phyloP scores from a whole-genome alignment of 1,284 basidiomycete genomes.

The Exobasidium cylindrosporum region DNA sequence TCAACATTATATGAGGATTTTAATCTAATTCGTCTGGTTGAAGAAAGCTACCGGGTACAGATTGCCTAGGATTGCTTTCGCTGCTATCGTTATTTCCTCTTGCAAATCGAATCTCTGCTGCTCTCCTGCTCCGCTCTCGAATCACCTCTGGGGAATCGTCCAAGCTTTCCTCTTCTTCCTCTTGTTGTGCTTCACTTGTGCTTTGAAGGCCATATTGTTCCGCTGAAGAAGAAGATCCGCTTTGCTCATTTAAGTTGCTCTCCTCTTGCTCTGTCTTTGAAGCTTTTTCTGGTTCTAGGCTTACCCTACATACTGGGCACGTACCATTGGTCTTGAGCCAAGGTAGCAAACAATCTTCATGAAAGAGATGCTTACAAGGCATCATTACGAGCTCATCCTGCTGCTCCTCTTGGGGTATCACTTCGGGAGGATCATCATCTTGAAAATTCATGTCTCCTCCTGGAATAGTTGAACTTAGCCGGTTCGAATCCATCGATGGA shows the following conservation, averaged over 20 bases:
- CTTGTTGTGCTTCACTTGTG: neutral
- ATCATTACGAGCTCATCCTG: slow-evolving; percentile 36
- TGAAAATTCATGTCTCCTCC: neutral
- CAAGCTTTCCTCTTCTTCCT: slow-evolving; percentile 3
- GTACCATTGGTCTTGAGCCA: slow-evolving; percentile 42
- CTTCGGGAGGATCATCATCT: slow-evolving; percentile 21
- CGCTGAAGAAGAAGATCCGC: slow-evolving; percentile 3
- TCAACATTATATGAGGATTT: neutral
- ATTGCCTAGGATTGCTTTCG: neutral
- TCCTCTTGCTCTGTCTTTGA: slow-evolving; percentile 11
- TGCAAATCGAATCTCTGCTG: slow-evolving; percentile 10
- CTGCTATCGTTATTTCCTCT: neutral
- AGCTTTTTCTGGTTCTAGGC: slow-evolving; percentile 6
- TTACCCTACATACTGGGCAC: slow-evolving; percentile 43
- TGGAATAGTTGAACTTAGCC: neutral
- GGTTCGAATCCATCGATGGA: slow-evolving; percentile 1
- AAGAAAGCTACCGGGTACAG: slow-evolving; percentile 1
- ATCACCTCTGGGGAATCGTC: slow-evolving; percentile 12
- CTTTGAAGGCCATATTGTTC: neutral
- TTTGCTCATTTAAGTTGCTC: no score
- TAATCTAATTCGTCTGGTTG: slow-evolving; percentile 5
- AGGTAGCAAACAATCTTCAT: slow-evolving; percentile 44
- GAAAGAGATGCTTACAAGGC: slow-evolving; percentile 45
- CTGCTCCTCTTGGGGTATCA: slow-evolving; percentile 23
- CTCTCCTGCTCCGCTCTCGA: slow-evolving; percentile 9